These are phyloP conservation scores for Rhododendron griersonianum DNA, from an alignment of 148 eudicot species.

Conservation along the genomic window DNA sequence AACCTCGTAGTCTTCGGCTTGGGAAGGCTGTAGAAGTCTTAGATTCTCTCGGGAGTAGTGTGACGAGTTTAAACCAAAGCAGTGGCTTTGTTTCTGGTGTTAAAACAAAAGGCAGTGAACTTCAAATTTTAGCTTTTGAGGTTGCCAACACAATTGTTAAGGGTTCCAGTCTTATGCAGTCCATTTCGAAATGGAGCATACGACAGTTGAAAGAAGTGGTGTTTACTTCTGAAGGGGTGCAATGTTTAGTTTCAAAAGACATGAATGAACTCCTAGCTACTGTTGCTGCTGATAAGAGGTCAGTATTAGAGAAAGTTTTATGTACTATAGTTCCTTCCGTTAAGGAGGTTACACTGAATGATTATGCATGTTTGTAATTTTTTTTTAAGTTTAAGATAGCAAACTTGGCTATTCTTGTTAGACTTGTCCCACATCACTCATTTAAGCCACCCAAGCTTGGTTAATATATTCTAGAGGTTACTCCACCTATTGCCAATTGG, in stretches of 20 bases:
- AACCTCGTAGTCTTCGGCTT: conserved; percentile 47
- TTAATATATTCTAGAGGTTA: too few relatives aligned
- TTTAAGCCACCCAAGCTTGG: too few relatives aligned
- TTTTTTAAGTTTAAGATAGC: background rate
- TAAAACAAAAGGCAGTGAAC: conserved; percentile 42
- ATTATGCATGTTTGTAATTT: background rate
- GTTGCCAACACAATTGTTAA: conserved; percentile 72
- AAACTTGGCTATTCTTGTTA: conserved; percentile 3
- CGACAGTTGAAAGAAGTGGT: conserved; percentile 49
- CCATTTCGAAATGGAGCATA: conserved; percentile 45
- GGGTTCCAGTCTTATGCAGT: conserved; percentile 60
- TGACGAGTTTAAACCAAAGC: conserved; percentile 40
- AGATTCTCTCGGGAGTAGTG: conserved; percentile 62
- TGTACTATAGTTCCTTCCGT: background rate
- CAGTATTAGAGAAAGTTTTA: background rate
- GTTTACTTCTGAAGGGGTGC: conserved; percentile 57
- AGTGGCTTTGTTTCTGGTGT: conserved; percentile 45
- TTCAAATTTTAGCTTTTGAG: conserved; percentile 58
- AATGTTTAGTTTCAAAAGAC: conserved; percentile 48
- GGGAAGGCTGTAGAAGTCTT: conserved; percentile 56
- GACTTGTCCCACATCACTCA: too few relatives aligned
- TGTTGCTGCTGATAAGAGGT: conserved; percentile 65
- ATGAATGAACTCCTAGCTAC: conserved; percentile 47
- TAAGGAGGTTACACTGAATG: background rate
- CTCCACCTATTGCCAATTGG: too few relatives aligned